phyloP scores from a whole-genome alignment of 371 early-diverging fungal species.

The Apophysomyces trapeziformis region DNA sequence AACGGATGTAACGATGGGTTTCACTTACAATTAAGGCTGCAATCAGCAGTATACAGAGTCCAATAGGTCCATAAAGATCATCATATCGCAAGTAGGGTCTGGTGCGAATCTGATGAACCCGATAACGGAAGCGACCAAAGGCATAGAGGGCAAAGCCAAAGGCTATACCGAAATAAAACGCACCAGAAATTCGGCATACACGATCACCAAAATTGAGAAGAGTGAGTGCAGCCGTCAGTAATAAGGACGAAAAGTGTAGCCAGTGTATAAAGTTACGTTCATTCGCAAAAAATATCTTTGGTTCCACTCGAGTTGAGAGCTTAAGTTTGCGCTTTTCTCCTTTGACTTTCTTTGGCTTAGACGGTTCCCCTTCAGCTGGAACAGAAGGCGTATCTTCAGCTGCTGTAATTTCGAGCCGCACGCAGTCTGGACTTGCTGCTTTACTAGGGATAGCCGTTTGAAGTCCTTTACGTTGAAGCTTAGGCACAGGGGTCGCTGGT shows the following conservation, averaged over 20 bases:
- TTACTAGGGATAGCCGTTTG: too few species aligned
- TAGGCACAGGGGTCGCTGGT: constrained; percentile 3
- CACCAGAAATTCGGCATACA: constrained; percentile 63
- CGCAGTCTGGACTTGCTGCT: too few species aligned
- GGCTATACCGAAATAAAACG: constrained; percentile 74
- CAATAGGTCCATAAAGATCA: constrained; percentile 73
- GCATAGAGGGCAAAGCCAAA: constrained; percentile 80
- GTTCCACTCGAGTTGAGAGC: constrained; percentile 68
- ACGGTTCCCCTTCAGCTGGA: background rate
- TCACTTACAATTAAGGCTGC: constrained; percentile 78
- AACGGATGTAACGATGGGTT: background rate
- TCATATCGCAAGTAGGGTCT: constrained; percentile 61
- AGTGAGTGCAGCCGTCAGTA: constrained; percentile 68
- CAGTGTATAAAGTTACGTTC: constrained; percentile 95
- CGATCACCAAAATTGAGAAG: constrained; percentile 78
- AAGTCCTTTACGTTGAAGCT: too few species aligned
- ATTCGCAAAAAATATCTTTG: constrained; percentile 97
- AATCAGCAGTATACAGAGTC: constrained; percentile 81
- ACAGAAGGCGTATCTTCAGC: too few species aligned
- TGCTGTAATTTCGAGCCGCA: too few species aligned
- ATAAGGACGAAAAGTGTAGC: constrained; percentile 68
- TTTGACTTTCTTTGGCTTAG: constrained; percentile 6
- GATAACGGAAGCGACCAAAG: constrained; percentile 85
- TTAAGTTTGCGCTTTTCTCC: constrained; percentile 15
- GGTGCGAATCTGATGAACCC: constrained; percentile 63